Evolutionary conservation across 495 filamentous ascomycete species (phyloP).

Genomic region (Chaetomium tenue): DNA sequence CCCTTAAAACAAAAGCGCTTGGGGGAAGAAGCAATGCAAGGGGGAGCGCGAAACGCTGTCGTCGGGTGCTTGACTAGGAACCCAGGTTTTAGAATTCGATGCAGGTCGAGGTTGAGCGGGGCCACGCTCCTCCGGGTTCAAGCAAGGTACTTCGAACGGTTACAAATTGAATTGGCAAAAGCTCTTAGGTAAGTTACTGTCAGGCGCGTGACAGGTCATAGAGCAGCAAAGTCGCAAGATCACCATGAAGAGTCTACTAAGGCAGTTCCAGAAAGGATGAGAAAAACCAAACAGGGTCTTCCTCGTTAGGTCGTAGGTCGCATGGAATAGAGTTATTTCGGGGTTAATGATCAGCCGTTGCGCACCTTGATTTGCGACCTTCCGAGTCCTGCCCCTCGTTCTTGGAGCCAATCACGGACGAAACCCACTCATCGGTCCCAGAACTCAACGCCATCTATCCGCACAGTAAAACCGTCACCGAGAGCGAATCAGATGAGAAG

Average conservation of each 20-base stretch:
- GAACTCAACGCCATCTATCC: not conserved
- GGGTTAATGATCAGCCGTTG: conserved; percentile 4
- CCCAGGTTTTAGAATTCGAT: not conserved
- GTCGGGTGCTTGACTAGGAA: too few relatives aligned
- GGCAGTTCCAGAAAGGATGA: not conserved
- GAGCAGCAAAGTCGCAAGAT: not conserved
- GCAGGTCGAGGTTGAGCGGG: not conserved
- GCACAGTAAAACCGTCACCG: not conserved
- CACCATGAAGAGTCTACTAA: not conserved
- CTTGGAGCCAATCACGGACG: not conserved
- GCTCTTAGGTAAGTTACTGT: not conserved
- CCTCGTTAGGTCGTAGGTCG: too few relatives aligned
- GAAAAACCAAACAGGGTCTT: not conserved
- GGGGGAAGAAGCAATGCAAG: not conserved
- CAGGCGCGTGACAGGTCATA: not conserved
- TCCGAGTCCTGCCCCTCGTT: conserved; percentile 6
- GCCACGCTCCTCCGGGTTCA: not conserved
- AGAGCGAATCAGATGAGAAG: not conserved
- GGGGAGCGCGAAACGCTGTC: too few relatives aligned
- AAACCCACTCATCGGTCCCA: not conserved
- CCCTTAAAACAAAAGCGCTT: not conserved
- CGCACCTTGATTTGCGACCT: not conserved
- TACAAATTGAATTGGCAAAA: not conserved
- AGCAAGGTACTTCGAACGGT: not conserved
- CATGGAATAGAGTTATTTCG: not conserved